Evolutionary conservation across 768 basidiomycete species (phyloP).

Genomic region (Xerocomus brunneocitrinus): DNA sequence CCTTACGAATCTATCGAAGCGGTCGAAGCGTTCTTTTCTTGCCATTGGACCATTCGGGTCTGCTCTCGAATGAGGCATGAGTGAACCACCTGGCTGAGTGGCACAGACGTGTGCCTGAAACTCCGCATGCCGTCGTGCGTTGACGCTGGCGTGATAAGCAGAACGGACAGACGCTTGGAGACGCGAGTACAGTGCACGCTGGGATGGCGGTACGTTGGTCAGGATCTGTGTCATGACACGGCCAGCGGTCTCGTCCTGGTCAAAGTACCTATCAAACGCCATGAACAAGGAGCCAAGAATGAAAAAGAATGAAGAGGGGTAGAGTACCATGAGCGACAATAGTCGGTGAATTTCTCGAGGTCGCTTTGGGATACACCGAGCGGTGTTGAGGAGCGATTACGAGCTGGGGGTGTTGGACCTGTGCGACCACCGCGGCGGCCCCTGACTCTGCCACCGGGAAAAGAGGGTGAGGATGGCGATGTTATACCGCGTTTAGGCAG

Average conservation of each 20-base stretch:
- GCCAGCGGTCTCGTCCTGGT: conserved; percentile 75
- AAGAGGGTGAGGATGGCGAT: conserved; percentile 60
- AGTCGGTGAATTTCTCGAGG: conserved; percentile 72
- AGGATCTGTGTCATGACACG: conserved; percentile 79
- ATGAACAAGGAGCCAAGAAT: conserved; percentile 3
- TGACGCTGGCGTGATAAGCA: conserved; percentile 77
- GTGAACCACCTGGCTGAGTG: conserved; percentile 74
- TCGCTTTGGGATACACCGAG: conserved; percentile 62
- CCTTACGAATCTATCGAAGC: conserved; percentile 67
- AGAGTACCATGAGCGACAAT: conserved; percentile 72
- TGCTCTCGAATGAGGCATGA: conserved; percentile 69
- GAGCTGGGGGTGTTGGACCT: conserved; percentile 44
- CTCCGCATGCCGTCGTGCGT: conserved; percentile 72
- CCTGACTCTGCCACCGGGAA: conserved; percentile 44
- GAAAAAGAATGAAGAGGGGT: background rate
- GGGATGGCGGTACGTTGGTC: conserved; percentile 72
- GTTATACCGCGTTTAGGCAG: conserved; percentile 35
- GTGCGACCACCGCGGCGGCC: conserved; percentile 47
- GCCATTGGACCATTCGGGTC: conserved; percentile 62
- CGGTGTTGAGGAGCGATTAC: conserved; percentile 68
- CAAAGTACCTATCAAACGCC: conserved; percentile 61
- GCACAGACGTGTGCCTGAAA: conserved; percentile 81
- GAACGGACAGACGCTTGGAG: conserved; percentile 84
- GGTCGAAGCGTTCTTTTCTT: conserved; percentile 70
- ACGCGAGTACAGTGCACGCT: conserved; percentile 82